Evolutionary conservation across 352 stramenopile species (phyloP).

Genomic region (Phytophthora pluvialis): DNA sequence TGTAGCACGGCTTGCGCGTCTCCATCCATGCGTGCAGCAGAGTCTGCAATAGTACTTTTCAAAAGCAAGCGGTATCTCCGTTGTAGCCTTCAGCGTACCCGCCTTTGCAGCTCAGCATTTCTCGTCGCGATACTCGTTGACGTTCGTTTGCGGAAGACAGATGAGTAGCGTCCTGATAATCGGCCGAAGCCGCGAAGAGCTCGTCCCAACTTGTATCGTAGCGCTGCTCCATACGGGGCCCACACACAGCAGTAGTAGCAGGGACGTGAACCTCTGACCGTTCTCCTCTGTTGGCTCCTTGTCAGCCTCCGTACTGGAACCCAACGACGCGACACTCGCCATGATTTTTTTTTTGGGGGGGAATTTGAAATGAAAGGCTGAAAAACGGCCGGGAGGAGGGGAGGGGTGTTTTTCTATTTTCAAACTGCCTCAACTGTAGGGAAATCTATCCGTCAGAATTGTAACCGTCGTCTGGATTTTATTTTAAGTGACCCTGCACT

Average conservation of each 20-base stretch:
- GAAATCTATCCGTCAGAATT: too few relatives aligned
- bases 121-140: neutral
- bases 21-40: conserved; percentile 9
- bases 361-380: too few relatives aligned
- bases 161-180: neutral
- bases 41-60: conserved; percentile 4
- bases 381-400: too few relatives aligned
- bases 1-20: neutral
- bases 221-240: neutral
- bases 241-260: neutral
- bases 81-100: neutral
- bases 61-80: neutral
- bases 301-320: neutral
- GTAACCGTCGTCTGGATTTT: too few relatives aligned
- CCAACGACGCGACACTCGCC: too few relatives aligned
- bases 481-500: too few relatives aligned
- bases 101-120: neutral
- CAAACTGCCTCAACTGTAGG: too few relatives aligned
- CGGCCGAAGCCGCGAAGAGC: neutral
- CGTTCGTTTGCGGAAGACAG: neutral
- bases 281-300: neutral
- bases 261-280: neutral
- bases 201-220: neutral
- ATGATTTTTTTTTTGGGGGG: too few relatives aligned
- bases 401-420: too few relatives aligned